Conservation (phyloP, 2,329 filamentous ascomycete species). For the Endocalyx cinctus region DNA sequence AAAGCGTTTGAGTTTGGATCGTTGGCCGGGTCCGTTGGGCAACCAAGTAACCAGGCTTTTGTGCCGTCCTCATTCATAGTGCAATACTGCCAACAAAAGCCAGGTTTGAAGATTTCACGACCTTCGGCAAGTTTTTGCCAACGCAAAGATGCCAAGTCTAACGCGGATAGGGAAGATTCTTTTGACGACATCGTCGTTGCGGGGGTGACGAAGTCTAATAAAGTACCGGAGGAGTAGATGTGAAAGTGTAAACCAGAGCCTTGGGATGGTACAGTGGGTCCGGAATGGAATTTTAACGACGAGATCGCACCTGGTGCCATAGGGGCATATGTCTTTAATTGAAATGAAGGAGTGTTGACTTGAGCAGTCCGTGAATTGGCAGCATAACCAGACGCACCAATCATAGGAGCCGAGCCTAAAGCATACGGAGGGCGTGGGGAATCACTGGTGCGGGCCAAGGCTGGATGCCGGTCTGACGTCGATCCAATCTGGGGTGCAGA, state of each 20-base stretch:
- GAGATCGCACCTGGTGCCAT: constrained; percentile 87
- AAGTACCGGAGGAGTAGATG: constrained; percentile 84
- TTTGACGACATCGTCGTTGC: constrained; percentile 79
- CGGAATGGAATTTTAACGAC: constrained; percentile 82
- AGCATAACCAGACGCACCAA: constrained; percentile 60
- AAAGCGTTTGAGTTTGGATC: constrained; percentile 66
- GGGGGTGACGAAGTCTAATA: constrained; percentile 92
- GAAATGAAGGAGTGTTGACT: constrained; percentile 62
- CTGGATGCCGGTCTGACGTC: constrained; percentile 41
- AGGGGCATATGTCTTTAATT: constrained; percentile 69
- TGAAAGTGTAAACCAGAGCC: constrained; percentile 93
- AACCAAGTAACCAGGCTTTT: constrained; percentile 95
- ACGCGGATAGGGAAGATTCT: constrained; percentile 84
- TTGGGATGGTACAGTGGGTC: constrained; percentile 80
- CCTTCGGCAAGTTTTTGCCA: constrained; percentile 97
- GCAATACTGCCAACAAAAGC: constrained; percentile 98
- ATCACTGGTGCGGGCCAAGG: constrained; percentile 36
- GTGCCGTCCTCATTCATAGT: constrained; percentile 93
- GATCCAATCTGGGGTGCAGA: constrained; percentile 55
- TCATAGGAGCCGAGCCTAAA: constrained; percentile 43
- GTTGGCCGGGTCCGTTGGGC: constrained; percentile 67
- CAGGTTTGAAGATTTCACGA: constrained; percentile 83
- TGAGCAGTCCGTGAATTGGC: constrained; percentile 65
- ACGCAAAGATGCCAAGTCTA: constrained; percentile 80
- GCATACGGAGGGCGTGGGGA: constrained; percentile 51